These are phyloP conservation scores for Podochytrium sp. DNA, from an alignment of 192 early-diverging fungal genomes.

Conservation along the genomic window DNA sequence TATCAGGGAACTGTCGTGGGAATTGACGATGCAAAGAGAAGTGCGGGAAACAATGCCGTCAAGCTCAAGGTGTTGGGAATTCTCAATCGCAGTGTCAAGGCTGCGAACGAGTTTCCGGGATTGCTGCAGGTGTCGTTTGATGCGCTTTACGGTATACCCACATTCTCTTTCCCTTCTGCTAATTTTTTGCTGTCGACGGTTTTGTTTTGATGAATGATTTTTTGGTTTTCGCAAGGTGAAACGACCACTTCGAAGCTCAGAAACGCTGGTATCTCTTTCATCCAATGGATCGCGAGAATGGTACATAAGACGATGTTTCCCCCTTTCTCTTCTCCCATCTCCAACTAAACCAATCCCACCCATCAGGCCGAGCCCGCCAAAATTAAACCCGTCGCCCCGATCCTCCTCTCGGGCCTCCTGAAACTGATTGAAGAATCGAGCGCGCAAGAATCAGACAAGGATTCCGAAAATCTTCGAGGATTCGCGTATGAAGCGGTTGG, in stretches of 20 bases:
- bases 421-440: conserved; percentile 55
- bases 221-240: conserved; percentile 55
- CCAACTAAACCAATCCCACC: not conserved
- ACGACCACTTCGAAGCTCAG: conserved; percentile 69
- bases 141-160: conserved; percentile 70
- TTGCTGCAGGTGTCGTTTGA: conserved; percentile 79
- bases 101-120: conserved; percentile 69
- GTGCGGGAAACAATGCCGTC: conserved; percentile 54
- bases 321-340: too few species aligned
- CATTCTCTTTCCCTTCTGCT: not conserved
- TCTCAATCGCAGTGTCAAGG: conserved; percentile 66
- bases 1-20: conserved; percentile 56
- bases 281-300: conserved; percentile 89
- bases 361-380: conserved; percentile 37
- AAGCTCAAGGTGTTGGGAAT: conserved; percentile 68
- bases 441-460: conserved; percentile 17
- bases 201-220: too few species aligned
- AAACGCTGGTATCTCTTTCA: conserved; percentile 76
- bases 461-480: conserved; percentile 72
- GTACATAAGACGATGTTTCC: too few species aligned
- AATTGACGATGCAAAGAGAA: conserved; percentile 7
- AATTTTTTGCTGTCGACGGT: not conserved
- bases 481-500: conserved; percentile 87
- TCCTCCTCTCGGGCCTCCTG: conserved; percentile 72
- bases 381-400: conserved; percentile 66